Conservation (phyloP, 305 asterid species). For the Petunia hybrid region DNA sequence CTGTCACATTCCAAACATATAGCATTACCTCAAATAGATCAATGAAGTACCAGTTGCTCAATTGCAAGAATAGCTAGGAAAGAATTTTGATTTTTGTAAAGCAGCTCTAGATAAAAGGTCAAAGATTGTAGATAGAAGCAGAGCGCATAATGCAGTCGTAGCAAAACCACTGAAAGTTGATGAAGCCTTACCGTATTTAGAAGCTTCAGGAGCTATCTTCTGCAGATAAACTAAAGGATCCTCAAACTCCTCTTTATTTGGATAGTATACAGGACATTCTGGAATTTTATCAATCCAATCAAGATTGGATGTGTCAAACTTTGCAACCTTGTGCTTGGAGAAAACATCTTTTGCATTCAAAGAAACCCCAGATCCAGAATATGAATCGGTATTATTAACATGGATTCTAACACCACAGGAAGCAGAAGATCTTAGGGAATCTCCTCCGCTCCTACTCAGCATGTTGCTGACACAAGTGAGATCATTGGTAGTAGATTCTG, state of each 20-base stretch:
- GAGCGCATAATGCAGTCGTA: not conserved
- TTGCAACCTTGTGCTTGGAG: constrained; percentile 67
- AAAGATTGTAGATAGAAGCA: not conserved
- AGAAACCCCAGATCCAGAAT: constrained; percentile 51
- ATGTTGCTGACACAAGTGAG: constrained; percentile 50
- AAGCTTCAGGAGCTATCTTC: constrained; percentile 95
- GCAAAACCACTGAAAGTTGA: not conserved
- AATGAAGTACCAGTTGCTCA: not conserved
- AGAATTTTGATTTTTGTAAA: not conserved
- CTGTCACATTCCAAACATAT: constrained; percentile 44
- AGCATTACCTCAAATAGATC: constrained; percentile 1
- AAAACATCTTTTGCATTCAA: constrained; percentile 61
- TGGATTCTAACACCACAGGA: constrained; percentile 82
- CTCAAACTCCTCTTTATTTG: constrained; percentile 84
- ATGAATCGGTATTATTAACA: constrained; percentile 43
- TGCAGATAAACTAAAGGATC: constrained; percentile 90
- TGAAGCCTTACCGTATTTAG: constrained; percentile 70
- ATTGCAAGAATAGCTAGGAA: constrained; percentile 10
- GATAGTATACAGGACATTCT: constrained; percentile 86
- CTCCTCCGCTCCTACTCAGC: constrained; percentile 80
- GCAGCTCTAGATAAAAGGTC: not conserved
- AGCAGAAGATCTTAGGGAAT: constrained; percentile 72
- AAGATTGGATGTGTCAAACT: constrained; percentile 73
- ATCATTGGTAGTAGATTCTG: constrained; percentile 53
- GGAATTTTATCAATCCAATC: constrained; percentile 86